A percentile compares a stretch with the other conserved stretches of the same genome.
phyloP scores from a whole-genome alignment of 2,329 filamentous ascomycete genomes.

The Sporothrix curviconia region DNA sequence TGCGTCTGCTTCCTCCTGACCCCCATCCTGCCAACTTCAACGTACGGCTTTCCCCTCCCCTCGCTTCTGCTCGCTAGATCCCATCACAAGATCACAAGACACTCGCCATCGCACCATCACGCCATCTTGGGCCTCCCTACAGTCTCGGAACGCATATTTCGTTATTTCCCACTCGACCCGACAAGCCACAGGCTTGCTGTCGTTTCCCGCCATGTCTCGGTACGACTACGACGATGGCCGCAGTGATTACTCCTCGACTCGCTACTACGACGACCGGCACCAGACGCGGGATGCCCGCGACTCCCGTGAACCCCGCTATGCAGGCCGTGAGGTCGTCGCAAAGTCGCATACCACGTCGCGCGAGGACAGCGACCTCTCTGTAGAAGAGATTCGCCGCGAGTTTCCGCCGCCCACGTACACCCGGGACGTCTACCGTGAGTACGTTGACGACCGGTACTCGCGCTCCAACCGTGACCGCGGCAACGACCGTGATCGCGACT shows the following conservation, averaged over 20 bases:
- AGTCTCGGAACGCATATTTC: too few species aligned
- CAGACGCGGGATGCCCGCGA: constrained; percentile 44
- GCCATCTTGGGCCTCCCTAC: too few species aligned
- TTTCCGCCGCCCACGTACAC: constrained; percentile 65
- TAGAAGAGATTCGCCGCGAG: constrained; percentile 79
- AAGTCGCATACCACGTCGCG: constrained; percentile 44
- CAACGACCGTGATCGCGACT: constrained; percentile 49
- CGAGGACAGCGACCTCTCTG: constrained; percentile 65
- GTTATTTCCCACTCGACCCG: not conserved
- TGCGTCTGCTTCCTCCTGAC: not conserved
- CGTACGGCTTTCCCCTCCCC: not conserved
- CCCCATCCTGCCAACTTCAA: not conserved
- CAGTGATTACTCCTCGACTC: constrained; percentile 28
- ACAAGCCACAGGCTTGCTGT: constrained; percentile 3
- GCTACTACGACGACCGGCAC: constrained; percentile 48
- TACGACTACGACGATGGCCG: constrained; percentile 49
- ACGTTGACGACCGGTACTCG: constrained; percentile 44
- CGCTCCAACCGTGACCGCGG: constrained; percentile 35
- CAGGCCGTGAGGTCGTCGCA: constrained; percentile 46
- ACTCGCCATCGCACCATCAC: too few species aligned
- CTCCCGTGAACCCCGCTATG: constrained; percentile 46
- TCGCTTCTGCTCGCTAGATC: not conserved
- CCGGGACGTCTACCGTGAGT: constrained; percentile 53
- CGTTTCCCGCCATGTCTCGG: constrained; percentile 32
- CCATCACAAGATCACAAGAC: not conserved